These are phyloP conservation scores for Rehmannia glutinosa DNA, from an alignment of 257 asterid genomes.

Conservation along the genomic window DNA sequence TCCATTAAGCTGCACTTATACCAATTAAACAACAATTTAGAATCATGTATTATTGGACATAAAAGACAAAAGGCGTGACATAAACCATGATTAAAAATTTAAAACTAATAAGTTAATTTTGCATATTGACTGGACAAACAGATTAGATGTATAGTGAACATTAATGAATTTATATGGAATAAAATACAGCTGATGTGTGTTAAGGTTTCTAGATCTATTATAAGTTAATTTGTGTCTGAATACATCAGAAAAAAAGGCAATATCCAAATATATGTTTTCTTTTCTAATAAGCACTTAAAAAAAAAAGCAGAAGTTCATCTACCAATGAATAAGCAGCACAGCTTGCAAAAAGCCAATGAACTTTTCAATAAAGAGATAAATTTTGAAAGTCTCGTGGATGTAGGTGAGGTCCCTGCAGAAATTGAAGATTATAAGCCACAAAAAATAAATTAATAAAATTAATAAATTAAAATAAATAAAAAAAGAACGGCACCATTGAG, in stretches of 20 bases:
- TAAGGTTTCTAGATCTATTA: neutral
- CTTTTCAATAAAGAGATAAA: neutral
- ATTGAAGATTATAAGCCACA: no score
- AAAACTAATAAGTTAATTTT: neutral
- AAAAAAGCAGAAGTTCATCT: neutral
- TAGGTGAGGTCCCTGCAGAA: no score
- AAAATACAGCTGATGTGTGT: neutral
- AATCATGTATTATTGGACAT: neutral
- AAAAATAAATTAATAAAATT: no score
- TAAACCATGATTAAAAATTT: neutral
- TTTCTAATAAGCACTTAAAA: neutral
- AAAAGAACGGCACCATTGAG: neutral
- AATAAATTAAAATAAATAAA: neutral
- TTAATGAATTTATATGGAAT: neutral
- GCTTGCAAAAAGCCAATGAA: conserved; percentile 14
- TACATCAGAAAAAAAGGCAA: neutral
- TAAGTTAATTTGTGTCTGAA: neutral
- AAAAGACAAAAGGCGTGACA: conserved; percentile 8
- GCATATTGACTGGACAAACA: conserved; percentile 1
- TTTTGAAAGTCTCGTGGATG: no score
- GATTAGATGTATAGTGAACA: neutral
- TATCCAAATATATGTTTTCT: no score
- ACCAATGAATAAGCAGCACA: conserved; percentile 27
- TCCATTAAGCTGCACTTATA: neutral
- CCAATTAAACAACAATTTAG: neutral